Base-by-base conservation (phyloP, 805 yeast species). In the Myxozyma nipponensis region DNA sequence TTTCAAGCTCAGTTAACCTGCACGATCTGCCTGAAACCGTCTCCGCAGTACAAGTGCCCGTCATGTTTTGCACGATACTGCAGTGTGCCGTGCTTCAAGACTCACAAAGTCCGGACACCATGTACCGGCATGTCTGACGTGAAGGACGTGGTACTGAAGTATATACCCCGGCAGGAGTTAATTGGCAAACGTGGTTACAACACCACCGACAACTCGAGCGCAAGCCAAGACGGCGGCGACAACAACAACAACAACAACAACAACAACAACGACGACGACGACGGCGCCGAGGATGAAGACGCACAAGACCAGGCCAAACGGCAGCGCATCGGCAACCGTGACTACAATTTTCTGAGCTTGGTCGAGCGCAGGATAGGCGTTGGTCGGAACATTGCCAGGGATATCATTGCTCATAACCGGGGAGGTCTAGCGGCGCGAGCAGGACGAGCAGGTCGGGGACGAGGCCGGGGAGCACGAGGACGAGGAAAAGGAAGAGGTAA, bases 291-390 rank as follows among this genome's bases (percentile, higher is more conserved):
- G 6, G 25, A 19, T 9, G 48, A 41, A 21, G 46, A 28, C 21
- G 44, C 18, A 5, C 39, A 34, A 6, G 50, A 50, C n/a, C 37
- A 17, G 2, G 39, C 30, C 15, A 52, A 45, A 10, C 32, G 52
- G 24, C 56, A 44, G 39, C 21, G 35, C 32, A 22, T 54, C n/a
- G 45, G 50, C 13, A 50, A 54, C 26, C 47, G 58, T 2, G 58
- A 54, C 40, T 54, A 54, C 30, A 54, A 54, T 28, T 54, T 54
- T 40, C 43, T 54, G 21, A 54, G 50, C 39, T 43, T 49, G 10
- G 5, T 54, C n/a, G 58, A 52, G 35, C 30, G 58, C 17, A 28
- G 56, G 38, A 35, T 54, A 18, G 56, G 56, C 15, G 58, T 54
- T 18, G 50, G 47, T 23, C 36, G 47, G 23, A 54, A 54, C 24